A percentile compares a stretch with the other conserved stretches of the same genome.
Conservation (phyloP, 140 eudicot species). For the Bidens hawaiensis region DNA sequence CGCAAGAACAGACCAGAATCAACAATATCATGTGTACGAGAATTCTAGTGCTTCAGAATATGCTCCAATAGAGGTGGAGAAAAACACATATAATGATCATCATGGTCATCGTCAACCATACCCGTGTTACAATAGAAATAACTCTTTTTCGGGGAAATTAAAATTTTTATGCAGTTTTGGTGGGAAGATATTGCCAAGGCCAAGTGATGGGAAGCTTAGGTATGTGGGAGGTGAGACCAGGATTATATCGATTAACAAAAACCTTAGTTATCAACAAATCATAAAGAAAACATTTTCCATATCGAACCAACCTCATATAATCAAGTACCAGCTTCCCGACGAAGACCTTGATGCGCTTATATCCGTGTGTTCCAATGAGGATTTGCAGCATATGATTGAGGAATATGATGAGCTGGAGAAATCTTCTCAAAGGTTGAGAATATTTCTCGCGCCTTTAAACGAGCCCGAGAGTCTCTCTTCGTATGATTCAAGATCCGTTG, state of each 20-base stretch:
- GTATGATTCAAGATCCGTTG: slow-evolving; percentile 33
- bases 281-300: slow-evolving; percentile 47
- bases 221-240: slow-evolving; percentile 86
- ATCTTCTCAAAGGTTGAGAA: slow-evolving; percentile 51
- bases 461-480: slow-evolving; percentile 48
- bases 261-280: slow-evolving; percentile 46
- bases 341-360: slow-evolving; percentile 89
- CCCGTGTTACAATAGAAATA: neutral
- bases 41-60: slow-evolving; percentile 3
- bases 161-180: slow-evolving; percentile 85
- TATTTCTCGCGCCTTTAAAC: slow-evolving; percentile 50
- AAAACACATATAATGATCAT: slow-evolving; percentile 13
- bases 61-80: no score
- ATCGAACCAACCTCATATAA: slow-evolving; percentile 55
- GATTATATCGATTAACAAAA: slow-evolving; percentile 52
- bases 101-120: no score
- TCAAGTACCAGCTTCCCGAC: slow-evolving; percentile 81
- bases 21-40: slow-evolving; percentile 28
- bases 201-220: slow-evolving; percentile 77
- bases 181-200: slow-evolving; percentile 76
- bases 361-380: slow-evolving; percentile 71
- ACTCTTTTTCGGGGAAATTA: slow-evolving; percentile 44
- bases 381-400: slow-evolving; percentile 73
- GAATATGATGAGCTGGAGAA: slow-evolving; percentile 60
- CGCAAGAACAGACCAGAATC: no score